phyloP scores from a whole-genome alignment of 106 monocot species.

The Dendrobium officinale region DNA sequence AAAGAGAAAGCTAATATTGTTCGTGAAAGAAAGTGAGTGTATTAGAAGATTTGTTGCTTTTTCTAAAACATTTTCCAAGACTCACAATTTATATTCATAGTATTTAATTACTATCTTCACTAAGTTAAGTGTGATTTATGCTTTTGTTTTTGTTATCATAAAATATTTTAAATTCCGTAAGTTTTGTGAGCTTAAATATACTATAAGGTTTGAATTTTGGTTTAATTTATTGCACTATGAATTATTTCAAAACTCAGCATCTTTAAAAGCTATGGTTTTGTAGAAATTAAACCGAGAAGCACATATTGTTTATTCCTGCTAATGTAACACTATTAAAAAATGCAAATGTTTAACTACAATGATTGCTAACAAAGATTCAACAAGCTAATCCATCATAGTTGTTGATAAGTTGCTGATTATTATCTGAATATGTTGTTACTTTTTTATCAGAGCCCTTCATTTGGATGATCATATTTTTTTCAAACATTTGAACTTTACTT shows the following conservation, averaged over 20 bases:
- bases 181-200: no score
- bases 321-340: neutral
- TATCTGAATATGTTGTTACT: neutral
- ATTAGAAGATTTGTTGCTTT: no score
- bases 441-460: neutral
- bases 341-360: neutral
- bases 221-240: no score
- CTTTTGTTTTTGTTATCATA: no score
- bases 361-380: neutral
- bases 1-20: no score
- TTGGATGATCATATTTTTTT: neutral
- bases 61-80: no score
- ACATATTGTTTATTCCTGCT: neutral
- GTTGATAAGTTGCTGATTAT: neutral
- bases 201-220: no score
- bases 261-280: neutral
- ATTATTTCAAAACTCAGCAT: neutral
- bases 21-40: no score
- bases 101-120: no score
- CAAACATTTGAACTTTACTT: neutral
- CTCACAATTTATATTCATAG: no score
- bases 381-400: neutral
- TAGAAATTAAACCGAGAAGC: neutral
- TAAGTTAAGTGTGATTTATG: no score
- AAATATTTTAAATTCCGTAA: no score